Conservation (phyloP, 129 eudicot species). For the Artemisia annua region DNA sequence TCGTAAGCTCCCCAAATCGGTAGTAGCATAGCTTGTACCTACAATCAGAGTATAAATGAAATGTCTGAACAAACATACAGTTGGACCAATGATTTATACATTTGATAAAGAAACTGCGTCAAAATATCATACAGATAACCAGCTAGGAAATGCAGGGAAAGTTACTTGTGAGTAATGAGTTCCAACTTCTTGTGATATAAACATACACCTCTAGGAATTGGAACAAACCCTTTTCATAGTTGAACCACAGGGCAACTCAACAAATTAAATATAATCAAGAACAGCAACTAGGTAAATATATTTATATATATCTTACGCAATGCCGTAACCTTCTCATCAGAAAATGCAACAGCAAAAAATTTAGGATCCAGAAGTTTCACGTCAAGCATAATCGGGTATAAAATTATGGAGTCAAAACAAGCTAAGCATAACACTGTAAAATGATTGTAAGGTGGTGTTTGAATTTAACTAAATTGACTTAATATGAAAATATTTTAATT, state of each 20-base stretch:
- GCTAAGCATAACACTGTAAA: too few relatives aligned
- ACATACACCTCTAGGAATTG: not conserved
- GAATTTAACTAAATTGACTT: too few relatives aligned
- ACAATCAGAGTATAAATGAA: constrained; percentile 14
- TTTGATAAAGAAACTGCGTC: not conserved
- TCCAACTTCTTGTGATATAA: not conserved
- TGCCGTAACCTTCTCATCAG: too few relatives aligned
- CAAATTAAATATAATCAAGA: not conserved
- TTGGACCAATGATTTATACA: constrained; percentile 5
- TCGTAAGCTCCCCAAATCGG: constrained; percentile 93
- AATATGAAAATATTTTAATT: too few relatives aligned
- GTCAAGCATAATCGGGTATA: too few relatives aligned
- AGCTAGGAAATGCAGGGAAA: not conserved
- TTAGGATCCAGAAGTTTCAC: too few relatives aligned
- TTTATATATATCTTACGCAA: not conserved
- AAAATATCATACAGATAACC: not conserved
- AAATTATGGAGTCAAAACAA: too few relatives aligned
- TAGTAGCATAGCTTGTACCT: constrained; percentile 93
- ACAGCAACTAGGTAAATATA: too few relatives aligned
- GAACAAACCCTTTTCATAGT: not conserved
- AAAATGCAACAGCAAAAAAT: too few relatives aligned
- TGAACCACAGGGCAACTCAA: not conserved
- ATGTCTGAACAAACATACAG: not conserved
- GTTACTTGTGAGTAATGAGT: not conserved
- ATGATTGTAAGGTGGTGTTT: too few relatives aligned